A percentile compares a stretch with the other conserved stretches of the same genome.
These are phyloP conservation scores for Penicillium sp. DNA, from an alignment of 2,329 filamentous ascomycete species.

Conservation along the genomic window DNA sequence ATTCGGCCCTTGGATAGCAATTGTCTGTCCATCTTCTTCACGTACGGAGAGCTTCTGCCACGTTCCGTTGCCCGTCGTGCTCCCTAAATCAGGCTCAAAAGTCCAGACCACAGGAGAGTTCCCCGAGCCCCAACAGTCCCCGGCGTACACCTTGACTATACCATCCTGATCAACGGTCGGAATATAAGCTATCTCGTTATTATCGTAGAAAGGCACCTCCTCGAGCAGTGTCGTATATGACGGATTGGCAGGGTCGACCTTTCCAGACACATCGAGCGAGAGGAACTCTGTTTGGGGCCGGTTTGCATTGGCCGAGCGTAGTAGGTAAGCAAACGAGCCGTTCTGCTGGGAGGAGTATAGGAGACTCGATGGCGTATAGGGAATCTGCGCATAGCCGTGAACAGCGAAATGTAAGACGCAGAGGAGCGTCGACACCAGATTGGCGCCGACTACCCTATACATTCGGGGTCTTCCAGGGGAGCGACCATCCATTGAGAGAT, in stretches of 20 bases:
- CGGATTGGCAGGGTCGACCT: constrained; percentile 55
- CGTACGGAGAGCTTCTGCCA: constrained; percentile 56
- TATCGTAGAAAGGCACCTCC: constrained; percentile 31
- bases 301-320: constrained; percentile 61
- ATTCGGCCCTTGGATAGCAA: constrained; percentile 53
- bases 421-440: constrained; percentile 19
- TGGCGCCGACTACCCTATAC: constrained; percentile 19
- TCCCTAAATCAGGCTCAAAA: constrained; percentile 58
- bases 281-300: constrained; percentile 59
- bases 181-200: constrained; percentile 66
- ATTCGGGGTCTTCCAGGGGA: constrained; percentile 18
- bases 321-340: constrained; percentile 69
- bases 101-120: constrained; percentile 68
- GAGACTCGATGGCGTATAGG: constrained; percentile 78
- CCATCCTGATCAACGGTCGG: constrained; percentile 71
- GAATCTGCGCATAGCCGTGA: constrained; percentile 55
- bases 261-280: constrained; percentile 68
- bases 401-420: constrained; percentile 29
- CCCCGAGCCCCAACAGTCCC: constrained; percentile 66
- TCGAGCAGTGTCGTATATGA: constrained; percentile 36
- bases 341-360: constrained; percentile 60
- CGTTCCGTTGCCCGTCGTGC: constrained; percentile 54
- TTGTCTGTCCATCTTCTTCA: constrained; percentile 40
- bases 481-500: constrained; percentile 26
- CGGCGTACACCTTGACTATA: constrained; percentile 73